Conservation (phyloP, 2,329 filamentous ascomycete genomes). For the Penicillium polonicum region DNA sequence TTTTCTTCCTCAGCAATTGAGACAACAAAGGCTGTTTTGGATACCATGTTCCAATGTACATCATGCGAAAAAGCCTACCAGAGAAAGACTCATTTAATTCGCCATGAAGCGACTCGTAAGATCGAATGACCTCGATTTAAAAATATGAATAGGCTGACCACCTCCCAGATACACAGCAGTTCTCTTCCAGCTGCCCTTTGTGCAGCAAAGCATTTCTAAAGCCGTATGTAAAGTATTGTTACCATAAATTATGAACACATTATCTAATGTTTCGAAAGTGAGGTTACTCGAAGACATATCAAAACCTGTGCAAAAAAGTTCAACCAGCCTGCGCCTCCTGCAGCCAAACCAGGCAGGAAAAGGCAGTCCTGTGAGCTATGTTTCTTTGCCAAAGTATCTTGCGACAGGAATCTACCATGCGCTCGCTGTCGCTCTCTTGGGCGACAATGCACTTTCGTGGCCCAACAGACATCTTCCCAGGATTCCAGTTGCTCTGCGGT, state of each 20-base stretch:
- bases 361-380: constrained; percentile 32
- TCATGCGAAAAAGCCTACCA: constrained; percentile 32
- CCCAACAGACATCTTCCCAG: constrained; percentile 1
- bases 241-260: neutral
- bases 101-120: constrained; percentile 32
- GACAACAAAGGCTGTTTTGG: neutral
- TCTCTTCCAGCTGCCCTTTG: constrained; percentile 28
- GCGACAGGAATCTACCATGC: constrained; percentile 27
- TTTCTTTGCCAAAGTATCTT: constrained; percentile 28
- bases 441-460: constrained; percentile 22
- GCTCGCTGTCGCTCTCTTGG: constrained; percentile 25
- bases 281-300: constrained; percentile 32
- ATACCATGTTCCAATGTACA: constrained; percentile 29
- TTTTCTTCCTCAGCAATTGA: neutral
- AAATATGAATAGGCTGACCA: constrained; percentile 7
- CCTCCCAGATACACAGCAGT: constrained; percentile 24
- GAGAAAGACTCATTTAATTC: constrained; percentile 29
- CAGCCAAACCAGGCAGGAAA: constrained; percentile 32
- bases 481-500: neutral
- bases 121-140: neutral
- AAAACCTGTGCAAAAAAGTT: constrained; percentile 32
- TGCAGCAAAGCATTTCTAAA: constrained; percentile 33
- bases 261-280: constrained; percentile 15
- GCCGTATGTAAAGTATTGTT: constrained; percentile 14
- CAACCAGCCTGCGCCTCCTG: constrained; percentile 27